These are phyloP conservation scores for Polyrhizophydium stewartii DNA, from an alignment of 371 early-diverging fungal genomes.

Conservation along the genomic window DNA sequence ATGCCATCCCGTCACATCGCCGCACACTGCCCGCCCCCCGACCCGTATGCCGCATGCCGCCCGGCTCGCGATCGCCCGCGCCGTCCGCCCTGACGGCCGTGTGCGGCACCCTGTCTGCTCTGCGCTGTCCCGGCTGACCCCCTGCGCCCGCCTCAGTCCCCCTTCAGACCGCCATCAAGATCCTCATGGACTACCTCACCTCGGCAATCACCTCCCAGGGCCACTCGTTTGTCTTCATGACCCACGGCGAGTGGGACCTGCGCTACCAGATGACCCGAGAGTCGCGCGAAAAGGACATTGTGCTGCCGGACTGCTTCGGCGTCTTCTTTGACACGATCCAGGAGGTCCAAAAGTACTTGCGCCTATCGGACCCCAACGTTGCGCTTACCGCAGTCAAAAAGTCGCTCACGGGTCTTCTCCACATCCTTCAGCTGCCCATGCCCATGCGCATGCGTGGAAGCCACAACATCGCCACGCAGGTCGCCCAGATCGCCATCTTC, in stretches of 20 bases:
- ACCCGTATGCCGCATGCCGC: no score
- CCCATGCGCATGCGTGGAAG: conserved; percentile 56
- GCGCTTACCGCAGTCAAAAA: conserved; percentile 17
- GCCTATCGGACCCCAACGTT: conserved; percentile 39
- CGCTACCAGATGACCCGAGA: conserved; percentile 71
- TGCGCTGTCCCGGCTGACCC: no score
- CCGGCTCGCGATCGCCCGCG: no score
- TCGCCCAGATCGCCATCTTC: conserved; percentile 46
- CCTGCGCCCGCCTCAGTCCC: conserved; percentile 10
- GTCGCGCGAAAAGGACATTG: conserved; percentile 63
- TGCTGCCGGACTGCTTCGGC: conserved; percentile 57
- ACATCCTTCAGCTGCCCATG: conserved; percentile 46
- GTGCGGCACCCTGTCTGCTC: no score
- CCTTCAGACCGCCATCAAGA: conserved; percentile 53
- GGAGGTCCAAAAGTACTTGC: conserved; percentile 41
- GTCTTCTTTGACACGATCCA: conserved; percentile 71
- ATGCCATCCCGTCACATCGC: no score
- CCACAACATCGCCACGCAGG: conserved; percentile 56
- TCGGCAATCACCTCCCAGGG: conserved; percentile 50
- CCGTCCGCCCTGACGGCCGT: no score
- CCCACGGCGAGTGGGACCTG: conserved; percentile 72
- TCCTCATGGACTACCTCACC: conserved; percentile 57
- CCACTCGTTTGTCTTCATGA: conserved; percentile 66
- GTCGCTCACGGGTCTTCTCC: conserved; percentile 62
- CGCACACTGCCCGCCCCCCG: no score